A percentile compares a stretch with the other conserved stretches of the same genome.
These are phyloP conservation scores for Thermomyces lanuginosus DNA, from an alignment of 2,329 filamentous ascomycete species.

Conservation along the genomic window DNA sequence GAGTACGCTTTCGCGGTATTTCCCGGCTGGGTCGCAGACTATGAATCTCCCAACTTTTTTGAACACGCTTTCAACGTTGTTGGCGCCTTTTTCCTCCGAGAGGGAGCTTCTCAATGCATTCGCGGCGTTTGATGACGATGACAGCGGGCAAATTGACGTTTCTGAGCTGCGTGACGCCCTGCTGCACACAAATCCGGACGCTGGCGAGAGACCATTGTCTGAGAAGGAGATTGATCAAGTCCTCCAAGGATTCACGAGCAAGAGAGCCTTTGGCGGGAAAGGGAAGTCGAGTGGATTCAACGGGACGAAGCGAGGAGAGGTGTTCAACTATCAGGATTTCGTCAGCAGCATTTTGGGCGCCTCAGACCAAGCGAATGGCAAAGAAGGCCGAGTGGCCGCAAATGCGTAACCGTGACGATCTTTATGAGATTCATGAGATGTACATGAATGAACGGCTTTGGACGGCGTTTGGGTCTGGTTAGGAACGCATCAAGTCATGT, in stretches of 20 bases:
- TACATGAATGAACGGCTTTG: slow-evolving; percentile 1
- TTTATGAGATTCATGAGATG: neutral
- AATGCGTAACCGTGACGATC: neutral
- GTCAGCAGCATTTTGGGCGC: slow-evolving; percentile 52
- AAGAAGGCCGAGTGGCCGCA: slow-evolving; percentile 5
- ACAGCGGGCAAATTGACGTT: slow-evolving; percentile 82
- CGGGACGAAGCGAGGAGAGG: slow-evolving; percentile 54
- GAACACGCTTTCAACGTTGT: slow-evolving; percentile 58
- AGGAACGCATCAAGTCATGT: no score
- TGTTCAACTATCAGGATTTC: slow-evolving; percentile 90
- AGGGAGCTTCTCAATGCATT: slow-evolving; percentile 78
- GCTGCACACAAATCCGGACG: slow-evolving; percentile 63
- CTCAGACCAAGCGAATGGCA: slow-evolving; percentile 14
- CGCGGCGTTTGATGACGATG: slow-evolving; percentile 87
- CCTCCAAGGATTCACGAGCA: slow-evolving; percentile 70
- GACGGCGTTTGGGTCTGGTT: slow-evolving; percentile 1
- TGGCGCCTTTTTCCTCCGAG: slow-evolving; percentile 58
- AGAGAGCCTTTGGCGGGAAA: slow-evolving; percentile 59
- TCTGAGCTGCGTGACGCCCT: slow-evolving; percentile 68
- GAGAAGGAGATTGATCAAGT: slow-evolving; percentile 69
- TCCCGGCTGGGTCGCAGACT: slow-evolving; percentile 56
- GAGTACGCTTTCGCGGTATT: slow-evolving; percentile 62
- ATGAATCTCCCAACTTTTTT: slow-evolving; percentile 77
- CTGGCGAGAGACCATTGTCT: slow-evolving; percentile 46
- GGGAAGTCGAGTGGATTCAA: slow-evolving; percentile 33